phyloP scores from a whole-genome alignment of 1,139 yeast species.

The Arxiozyma slooffiae region DNA sequence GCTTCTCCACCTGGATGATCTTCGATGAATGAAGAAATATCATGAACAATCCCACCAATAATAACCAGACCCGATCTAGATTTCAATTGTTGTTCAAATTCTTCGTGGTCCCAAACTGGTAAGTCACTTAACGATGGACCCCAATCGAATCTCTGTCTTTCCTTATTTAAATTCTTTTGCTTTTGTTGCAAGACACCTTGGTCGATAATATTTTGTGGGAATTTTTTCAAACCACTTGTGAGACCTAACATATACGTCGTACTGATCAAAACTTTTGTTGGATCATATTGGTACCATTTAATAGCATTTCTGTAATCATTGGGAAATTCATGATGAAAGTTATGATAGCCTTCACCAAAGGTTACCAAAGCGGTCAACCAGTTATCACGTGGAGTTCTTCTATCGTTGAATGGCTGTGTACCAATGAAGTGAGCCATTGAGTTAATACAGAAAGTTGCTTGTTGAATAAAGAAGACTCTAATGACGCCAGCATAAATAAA shows the following conservation, averaged over 20 bases:
- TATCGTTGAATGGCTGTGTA: conserved; percentile 93
- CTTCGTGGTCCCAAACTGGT: conserved; percentile 86
- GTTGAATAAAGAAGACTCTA: conserved; percentile 79
- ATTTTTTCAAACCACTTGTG: conserved; percentile 83
- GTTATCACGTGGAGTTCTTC: conserved; percentile 96
- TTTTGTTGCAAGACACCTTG: conserved; percentile 94
- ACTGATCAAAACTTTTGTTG: conserved; percentile 79
- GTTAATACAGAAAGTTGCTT: conserved; percentile 97
- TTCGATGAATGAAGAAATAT: conserved; percentile 70
- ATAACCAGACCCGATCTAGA: conserved; percentile 54
- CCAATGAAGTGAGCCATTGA: conserved; percentile 99
- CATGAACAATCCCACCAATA: conserved; percentile 91
- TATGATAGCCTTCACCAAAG: conserved; percentile 97
- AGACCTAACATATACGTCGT: conserved; percentile 65
- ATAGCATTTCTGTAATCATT: conserved; percentile 96
- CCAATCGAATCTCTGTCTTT: conserved; percentile 79
- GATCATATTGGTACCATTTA: conserved; percentile 98
- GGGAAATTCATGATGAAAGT: conserved; percentile 99
- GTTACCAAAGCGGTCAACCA: conserved; percentile 88
- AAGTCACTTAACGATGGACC: conserved; percentile 76
- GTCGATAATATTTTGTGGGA: conserved; percentile 90
- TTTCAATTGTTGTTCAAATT: conserved; percentile 62
- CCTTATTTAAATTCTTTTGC: conserved; percentile 84
- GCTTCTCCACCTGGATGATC: conserved; percentile 98
- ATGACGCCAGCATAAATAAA: conserved; percentile 82